These are phyloP conservation scores for Fusarium siculi DNA, from an alignment of 2,329 filamentous ascomycete genomes.

Conservation along the genomic window DNA sequence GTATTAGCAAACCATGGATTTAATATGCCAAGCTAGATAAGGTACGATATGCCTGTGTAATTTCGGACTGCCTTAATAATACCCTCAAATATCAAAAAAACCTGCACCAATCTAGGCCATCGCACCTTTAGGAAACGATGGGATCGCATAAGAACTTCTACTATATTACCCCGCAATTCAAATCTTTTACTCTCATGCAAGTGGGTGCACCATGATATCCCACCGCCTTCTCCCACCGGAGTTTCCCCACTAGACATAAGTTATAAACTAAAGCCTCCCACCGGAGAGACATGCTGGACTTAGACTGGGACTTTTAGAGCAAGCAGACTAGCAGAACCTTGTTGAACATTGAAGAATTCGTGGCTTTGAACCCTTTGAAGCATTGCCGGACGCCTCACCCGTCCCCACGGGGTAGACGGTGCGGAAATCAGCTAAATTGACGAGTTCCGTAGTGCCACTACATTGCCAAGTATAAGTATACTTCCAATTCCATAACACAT, in stretches of 20 bases:
- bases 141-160: neutral
- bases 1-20: accelerated
- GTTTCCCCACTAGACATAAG: neutral
- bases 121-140: neutral
- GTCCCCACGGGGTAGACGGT: neutral
- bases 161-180: neutral
- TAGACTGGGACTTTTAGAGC: neutral
- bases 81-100: neutral
- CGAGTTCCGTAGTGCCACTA: neutral
- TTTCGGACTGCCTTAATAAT: neutral
- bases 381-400: neutral
- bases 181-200: too few relatives aligned
- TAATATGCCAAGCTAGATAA: neutral
- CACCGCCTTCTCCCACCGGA: neutral
- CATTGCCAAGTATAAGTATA: neutral
- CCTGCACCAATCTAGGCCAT: neutral
- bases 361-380: neutral
- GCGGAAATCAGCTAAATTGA: neutral
- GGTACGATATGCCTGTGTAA: neutral
- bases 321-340: neutral
- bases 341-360: neutral
- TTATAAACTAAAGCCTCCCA: neutral
- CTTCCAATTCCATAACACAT: too few relatives aligned
- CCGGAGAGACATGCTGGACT: neutral
- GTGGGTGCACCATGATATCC: neutral